phyloP scores from a whole-genome alignment of 2,329 filamentous ascomycete genomes.

The Diaporthe batatas region DNA sequence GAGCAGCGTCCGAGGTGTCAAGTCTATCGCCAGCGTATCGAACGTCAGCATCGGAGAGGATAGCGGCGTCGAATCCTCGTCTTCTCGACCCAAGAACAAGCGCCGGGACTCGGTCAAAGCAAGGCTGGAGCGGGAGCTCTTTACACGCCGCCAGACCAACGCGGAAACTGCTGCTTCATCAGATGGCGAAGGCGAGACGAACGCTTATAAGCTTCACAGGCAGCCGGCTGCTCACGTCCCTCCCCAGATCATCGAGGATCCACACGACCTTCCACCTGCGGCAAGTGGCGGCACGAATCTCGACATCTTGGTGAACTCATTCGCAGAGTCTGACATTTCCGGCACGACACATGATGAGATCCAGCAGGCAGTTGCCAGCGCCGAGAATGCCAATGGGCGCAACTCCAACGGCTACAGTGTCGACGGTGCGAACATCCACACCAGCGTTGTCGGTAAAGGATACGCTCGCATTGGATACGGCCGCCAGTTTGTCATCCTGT shows the following conservation, averaged over 20 bases:
- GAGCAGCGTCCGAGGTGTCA: conserved; percentile 89
- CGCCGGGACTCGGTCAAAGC: conserved; percentile 85
- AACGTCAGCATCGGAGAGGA: conserved; percentile 80
- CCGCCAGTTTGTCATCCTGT: conserved; percentile 90
- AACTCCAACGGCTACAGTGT: conserved; percentile 67
- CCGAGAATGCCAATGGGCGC: conserved; percentile 75
- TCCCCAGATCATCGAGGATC: conserved; percentile 77
- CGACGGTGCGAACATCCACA: conserved; percentile 62
- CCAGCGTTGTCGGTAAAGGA: conserved; percentile 77
- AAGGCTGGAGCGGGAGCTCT: conserved; percentile 91
- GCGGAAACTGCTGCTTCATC: conserved; percentile 74
- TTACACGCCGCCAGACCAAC: conserved; percentile 80
- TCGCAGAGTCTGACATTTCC: conserved; percentile 83
- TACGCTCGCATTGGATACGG: conserved; percentile 85
- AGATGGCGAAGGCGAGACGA: conserved; percentile 64
- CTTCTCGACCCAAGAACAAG: conserved; percentile 75
- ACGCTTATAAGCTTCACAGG: conserved; percentile 65
- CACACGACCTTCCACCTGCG: conserved; percentile 70
- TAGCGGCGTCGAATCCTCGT: conserved; percentile 70
- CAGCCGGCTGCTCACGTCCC: conserved; percentile 60
- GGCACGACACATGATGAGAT: conserved; percentile 83
- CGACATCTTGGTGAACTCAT: conserved; percentile 83
- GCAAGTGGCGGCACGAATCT: conserved; percentile 80
- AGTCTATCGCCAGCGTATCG: conserved; percentile 89
- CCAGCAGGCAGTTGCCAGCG: conserved; percentile 72